Percentiles rank a stretch among this genome's conserved stretches.
phyloP scores from a whole-genome alignment of 331 rosid species.

The Rhamnella rubrinervis region DNA sequence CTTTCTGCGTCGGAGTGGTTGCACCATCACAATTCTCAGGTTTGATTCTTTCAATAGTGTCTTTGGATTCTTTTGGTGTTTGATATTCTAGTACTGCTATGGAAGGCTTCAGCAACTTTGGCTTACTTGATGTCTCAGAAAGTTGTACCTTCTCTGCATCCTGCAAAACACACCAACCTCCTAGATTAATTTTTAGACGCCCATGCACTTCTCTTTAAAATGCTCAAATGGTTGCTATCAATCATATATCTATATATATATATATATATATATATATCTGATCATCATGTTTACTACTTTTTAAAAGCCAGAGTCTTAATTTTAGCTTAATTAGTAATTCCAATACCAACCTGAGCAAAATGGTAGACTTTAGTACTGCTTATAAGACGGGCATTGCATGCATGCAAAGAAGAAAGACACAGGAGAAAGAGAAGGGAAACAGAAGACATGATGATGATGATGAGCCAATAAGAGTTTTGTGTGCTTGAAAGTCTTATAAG shows the following conservation, averaged over 20 bases:
- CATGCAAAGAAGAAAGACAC: conserved; percentile 54
- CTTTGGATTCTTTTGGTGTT: conserved; percentile 1
- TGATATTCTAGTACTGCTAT: neutral
- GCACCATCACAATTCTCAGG: conserved; percentile 28
- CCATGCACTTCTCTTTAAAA: neutral
- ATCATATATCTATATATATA: too few species aligned
- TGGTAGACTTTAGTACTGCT: conserved; percentile 6
- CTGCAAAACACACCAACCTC: conserved; percentile 35
- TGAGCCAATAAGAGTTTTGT: neutral
- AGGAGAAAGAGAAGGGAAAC: conserved; percentile 37
- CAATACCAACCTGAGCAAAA: conserved; percentile 35
- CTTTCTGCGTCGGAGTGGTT: conserved; percentile 6
- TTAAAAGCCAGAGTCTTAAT: too few species aligned
- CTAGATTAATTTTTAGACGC: neutral
- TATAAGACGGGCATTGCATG: conserved; percentile 52
- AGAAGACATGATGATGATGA: conserved; percentile 40
- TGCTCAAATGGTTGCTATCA: too few species aligned
- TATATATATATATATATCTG: too few species aligned
- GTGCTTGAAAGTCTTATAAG: neutral
- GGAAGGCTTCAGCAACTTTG: conserved; percentile 20
- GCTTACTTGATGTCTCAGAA: conserved; percentile 24
- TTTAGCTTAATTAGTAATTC: too few species aligned
- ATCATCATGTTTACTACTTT: too few species aligned
- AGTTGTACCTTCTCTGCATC: conserved; percentile 21
- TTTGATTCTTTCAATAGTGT: conserved; percentile 4